Evolutionary conservation across 192 early-diverging fungal species (phyloP).

Genomic region (Lobulomyces angularis): DNA sequence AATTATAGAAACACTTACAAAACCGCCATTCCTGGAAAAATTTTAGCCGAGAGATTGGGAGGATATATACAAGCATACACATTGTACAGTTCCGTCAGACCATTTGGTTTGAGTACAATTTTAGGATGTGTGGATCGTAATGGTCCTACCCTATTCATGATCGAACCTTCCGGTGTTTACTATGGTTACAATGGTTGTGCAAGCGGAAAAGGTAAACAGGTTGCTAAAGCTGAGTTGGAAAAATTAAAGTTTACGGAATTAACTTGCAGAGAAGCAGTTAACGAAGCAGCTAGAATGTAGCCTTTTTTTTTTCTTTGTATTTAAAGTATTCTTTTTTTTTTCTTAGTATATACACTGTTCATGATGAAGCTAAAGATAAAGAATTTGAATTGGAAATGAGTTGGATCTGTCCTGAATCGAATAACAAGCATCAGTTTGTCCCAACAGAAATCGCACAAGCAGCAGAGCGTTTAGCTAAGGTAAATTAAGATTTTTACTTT

Average conservation of each 20-base stretch:
- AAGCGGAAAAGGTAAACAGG: slow-evolving; percentile 89
- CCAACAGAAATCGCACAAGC: slow-evolving; percentile 76
- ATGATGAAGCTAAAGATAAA: slow-evolving; percentile 97
- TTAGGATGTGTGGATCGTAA: slow-evolving; percentile 66
- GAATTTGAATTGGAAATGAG: slow-evolving; percentile 96
- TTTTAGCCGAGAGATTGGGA: slow-evolving; percentile 81
- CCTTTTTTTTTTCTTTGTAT: background rate
- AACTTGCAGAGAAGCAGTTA: slow-evolving; percentile 73
- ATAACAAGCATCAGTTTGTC: slow-evolving; percentile 67
- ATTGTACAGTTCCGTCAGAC: slow-evolving; percentile 86
- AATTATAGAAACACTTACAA: slow-evolving; percentile 78
- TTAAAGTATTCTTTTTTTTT: background rate
- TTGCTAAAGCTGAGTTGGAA: slow-evolving; percentile 98
- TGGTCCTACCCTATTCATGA: slow-evolving; percentile 81
- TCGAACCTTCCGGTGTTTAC: slow-evolving; percentile 94
- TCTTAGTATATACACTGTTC: slow-evolving; percentile 75
- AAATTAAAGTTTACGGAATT: slow-evolving; percentile 81
- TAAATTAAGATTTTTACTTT: too few relatives aligned
- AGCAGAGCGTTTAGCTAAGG: slow-evolving; percentile 71
- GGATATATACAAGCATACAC: slow-evolving; percentile 95
- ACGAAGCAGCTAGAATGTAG: slow-evolving; percentile 86
- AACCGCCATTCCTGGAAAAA: slow-evolving; percentile 70
- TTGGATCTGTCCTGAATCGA: slow-evolving; percentile 83
- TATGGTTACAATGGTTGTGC: slow-evolving; percentile 95
- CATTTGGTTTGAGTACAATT: slow-evolving; percentile 81